Conservation (phyloP, 2,329 filamentous ascomycete species). For the Fusarium sp. region DNA sequence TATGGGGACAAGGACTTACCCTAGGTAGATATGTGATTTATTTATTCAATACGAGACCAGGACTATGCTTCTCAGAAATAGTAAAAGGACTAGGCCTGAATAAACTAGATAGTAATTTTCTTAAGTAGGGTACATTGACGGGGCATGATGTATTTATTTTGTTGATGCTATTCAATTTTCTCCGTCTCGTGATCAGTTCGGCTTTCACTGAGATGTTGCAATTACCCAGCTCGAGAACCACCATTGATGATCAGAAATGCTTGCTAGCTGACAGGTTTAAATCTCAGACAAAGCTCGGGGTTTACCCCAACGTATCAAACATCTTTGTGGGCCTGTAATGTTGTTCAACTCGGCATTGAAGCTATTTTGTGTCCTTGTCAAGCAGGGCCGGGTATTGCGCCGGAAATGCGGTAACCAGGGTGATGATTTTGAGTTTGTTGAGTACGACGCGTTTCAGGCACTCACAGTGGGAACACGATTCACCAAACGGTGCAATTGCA, state of each 20-base stretch:
- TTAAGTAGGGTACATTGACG: not conserved
- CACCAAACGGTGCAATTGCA: not conserved
- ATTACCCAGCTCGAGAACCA: not conserved
- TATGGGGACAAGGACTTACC: not conserved
- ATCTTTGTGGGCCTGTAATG: fast-evolving
- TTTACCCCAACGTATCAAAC: too few relatives aligned
- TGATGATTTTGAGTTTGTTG: not conserved
- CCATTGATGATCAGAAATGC: not conserved
- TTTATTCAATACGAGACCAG: fast-evolving
- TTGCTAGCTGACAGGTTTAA: not conserved
- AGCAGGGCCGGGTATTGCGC: not conserved
- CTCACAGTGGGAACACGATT: not conserved
- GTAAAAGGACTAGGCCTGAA: too few relatives aligned
- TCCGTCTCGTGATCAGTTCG: too few relatives aligned
- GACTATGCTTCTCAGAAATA: fast-evolving
- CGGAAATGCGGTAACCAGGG: not conserved
- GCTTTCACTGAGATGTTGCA: not conserved
- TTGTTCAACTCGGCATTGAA: not conserved
- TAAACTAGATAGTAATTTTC: too few relatives aligned
- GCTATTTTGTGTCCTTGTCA: not conserved
- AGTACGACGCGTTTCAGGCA: not conserved
- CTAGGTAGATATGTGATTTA: not conserved
- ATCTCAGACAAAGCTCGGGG: too few relatives aligned
- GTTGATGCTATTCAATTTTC: too few relatives aligned
- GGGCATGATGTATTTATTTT: not conserved